Evolutionary conservation across 306 rosid species (phyloP).

Genomic region (Heteromeles arbutifolia): DNA sequence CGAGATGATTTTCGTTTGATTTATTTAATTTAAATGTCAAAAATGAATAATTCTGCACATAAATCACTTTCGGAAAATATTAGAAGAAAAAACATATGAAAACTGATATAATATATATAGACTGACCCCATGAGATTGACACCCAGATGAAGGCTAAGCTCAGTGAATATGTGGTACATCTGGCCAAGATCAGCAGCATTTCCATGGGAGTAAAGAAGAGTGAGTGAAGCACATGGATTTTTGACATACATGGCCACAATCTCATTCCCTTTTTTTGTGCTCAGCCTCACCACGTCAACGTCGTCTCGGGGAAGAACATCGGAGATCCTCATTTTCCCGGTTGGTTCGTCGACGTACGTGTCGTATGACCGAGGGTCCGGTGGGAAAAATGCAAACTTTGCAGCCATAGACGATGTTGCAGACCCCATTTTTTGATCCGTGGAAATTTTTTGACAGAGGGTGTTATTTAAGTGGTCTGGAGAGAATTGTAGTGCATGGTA

Average conservation of each 20-base stretch:
- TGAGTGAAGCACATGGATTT: slow-evolving; percentile 50
- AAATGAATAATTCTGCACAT: background rate
- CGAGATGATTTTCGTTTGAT: background rate
- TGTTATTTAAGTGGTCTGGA: background rate
- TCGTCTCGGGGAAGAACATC: slow-evolving; percentile 44
- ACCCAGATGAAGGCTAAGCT: slow-evolving; percentile 58
- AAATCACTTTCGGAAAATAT: background rate
- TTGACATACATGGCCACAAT: slow-evolving; percentile 53
- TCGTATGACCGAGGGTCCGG: slow-evolving; percentile 53
- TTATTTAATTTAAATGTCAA: too few species aligned
- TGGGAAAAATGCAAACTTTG: slow-evolving; percentile 62
- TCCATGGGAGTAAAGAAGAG: slow-evolving; percentile 65
- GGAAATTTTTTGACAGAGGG: background rate
- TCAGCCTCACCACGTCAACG: slow-evolving; percentile 49
- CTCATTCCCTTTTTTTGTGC: slow-evolving; percentile 54
- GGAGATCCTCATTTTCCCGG: slow-evolving; percentile 44
- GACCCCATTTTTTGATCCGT: slow-evolving; percentile 40
- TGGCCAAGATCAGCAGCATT: slow-evolving; percentile 78
- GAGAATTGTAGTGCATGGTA: slow-evolving; percentile 13
- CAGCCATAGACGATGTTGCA: slow-evolving; percentile 69
- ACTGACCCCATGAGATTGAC: slow-evolving; percentile 69
- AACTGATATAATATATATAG: background rate
- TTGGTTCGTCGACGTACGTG: slow-evolving; percentile 24
- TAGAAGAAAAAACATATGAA: background rate
- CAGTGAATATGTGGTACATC: slow-evolving; percentile 48